A percentile compares a stretch with the other conserved stretches of the same genome.
phyloP scores from a whole-genome alignment of 2,329 filamentous ascomycete species.

The Cryphonectria japonica region DNA sequence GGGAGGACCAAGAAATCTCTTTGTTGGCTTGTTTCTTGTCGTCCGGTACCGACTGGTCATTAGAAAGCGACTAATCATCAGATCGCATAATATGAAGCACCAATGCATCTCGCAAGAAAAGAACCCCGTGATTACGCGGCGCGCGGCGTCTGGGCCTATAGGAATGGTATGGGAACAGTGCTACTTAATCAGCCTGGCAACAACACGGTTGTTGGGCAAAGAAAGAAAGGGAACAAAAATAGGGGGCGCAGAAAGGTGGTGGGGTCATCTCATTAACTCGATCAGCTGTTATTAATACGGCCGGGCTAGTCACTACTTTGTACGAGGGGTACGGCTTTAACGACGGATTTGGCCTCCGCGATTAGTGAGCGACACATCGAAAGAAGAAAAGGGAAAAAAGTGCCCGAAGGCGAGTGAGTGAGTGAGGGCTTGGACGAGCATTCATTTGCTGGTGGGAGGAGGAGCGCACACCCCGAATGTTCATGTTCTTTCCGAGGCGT shows the following conservation, averaged over 20 bases:
- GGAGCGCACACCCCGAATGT: neutral
- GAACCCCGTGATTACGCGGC: conserved; percentile 12
- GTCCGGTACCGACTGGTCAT: conserved; percentile 2
- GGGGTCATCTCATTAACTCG: conserved; percentile 10
- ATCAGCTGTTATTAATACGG: conserved; percentile 17
- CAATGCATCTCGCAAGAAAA: neutral
- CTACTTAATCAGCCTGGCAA: conserved; percentile 6
- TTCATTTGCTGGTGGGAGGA: neutral
- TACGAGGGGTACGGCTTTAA: conserved; percentile 1
- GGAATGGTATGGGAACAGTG: neutral
- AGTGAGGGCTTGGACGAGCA: neutral
- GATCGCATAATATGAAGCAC: conserved; percentile 10
- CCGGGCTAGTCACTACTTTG: neutral
- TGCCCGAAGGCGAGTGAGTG: neutral
- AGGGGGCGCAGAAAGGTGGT: conserved; percentile 8
- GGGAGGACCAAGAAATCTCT: neutral
- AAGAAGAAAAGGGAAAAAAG: neutral
- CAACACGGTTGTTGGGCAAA: neutral
- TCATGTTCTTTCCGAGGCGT: neutral
- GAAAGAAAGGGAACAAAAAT: neutral
- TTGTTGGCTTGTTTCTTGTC: neutral
- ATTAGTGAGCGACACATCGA: conserved; percentile 1
- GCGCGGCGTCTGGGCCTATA: conserved; percentile 1
- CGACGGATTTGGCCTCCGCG: conserved; percentile 1
- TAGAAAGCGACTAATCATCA: conserved; percentile 7